Base-by-base conservation (phyloP, 108 stramenopile genomes). In the Aurantiochytrium sp. region DNA sequence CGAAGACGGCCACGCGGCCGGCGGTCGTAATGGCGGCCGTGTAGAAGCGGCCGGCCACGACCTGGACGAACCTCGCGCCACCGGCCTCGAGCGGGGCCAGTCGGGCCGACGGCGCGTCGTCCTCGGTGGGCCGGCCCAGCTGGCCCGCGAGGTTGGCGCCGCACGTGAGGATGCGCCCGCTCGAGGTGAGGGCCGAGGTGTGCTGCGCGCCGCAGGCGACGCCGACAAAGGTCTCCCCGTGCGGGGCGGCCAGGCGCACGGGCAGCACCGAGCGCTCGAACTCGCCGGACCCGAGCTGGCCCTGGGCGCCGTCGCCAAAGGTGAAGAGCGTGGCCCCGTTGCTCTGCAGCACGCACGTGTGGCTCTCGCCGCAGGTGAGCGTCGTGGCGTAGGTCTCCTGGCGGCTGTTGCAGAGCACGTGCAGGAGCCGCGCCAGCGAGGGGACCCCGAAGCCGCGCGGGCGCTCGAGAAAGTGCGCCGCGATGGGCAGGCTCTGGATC, bases 241-340 rank as follows among this genome's bases (percentile, higher is more conserved):
- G 24, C 45, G 39, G 42, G 39, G 73, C 73, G 6, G 42, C 15
- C 10, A 81, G 21, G 36, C 73, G 73, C 42, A 48, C 39, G n/a
- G 73, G 73, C n/a, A 81, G 24, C 21, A 41, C 39, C n/a, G 42
- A 48, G 73, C 45, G 39, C 45, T 81, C 73, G 12, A 12, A 12
- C 17, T 81, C 73, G 6, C 73, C 73, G 17, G 39, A n/a, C 12
- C 73, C 73, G 73, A 81, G 73, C 73, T 81, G 73, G n/a, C 73
- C 73, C 12, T 17, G 6, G 39, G 6, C 24, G 45, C 73, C 73
- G 17, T 81, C 73, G 45, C 73, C 73, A 48, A 81, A 81, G n/a
- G 45, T 48, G 45, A 27, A 81, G 12, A 81, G 42, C 6, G 42
- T 48, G 39, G 42, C 6, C 6, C 45, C 73, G 42, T 48, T 81